Percentiles rank a stretch among this genome's conserved stretches.
Evolutionary conservation across 495 filamentous ascomycete species (phyloP).

Genomic region (Penicillium waksmanii): DNA sequence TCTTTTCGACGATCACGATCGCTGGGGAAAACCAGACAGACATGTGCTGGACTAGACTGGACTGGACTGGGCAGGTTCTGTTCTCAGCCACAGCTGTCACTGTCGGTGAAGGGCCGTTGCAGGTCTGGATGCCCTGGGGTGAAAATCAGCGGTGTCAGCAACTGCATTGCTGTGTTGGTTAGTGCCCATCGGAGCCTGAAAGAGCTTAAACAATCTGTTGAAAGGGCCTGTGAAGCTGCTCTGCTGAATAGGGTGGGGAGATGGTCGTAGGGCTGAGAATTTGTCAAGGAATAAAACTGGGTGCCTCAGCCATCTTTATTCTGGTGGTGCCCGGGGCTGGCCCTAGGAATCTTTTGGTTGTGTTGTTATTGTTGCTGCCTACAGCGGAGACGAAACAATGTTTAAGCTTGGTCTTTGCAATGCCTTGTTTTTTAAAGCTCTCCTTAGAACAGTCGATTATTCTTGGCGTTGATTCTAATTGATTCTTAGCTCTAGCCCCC

Average conservation of each 20-base stretch:
- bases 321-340: not conserved
- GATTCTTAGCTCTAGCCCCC: too few relatives aligned
- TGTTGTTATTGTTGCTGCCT: constrained; percentile 6
- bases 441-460: not conserved
- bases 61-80: not conserved
- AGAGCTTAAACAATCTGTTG: not conserved
- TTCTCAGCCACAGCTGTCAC: not conserved
- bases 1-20: not conserved
- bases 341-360: constrained; percentile 1
- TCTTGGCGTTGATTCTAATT: not conserved
- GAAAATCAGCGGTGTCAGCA: not conserved
- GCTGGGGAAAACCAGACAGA: not conserved
- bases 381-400: not conserved
- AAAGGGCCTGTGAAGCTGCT: not conserved
- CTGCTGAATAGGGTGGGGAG: not conserved
- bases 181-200: constrained; percentile 4
- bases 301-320: not conserved
- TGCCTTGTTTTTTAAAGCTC: too few relatives aligned
- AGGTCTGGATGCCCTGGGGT: not conserved
- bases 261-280: not conserved
- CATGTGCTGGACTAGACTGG: not conserved
- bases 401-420: too few relatives aligned
- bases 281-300: not conserved
- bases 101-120: constrained; percentile 1
- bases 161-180: constrained; percentile 2